Conservation (phyloP, 192 early-diverging fungal species). For the Backusella luteola region DNA sequence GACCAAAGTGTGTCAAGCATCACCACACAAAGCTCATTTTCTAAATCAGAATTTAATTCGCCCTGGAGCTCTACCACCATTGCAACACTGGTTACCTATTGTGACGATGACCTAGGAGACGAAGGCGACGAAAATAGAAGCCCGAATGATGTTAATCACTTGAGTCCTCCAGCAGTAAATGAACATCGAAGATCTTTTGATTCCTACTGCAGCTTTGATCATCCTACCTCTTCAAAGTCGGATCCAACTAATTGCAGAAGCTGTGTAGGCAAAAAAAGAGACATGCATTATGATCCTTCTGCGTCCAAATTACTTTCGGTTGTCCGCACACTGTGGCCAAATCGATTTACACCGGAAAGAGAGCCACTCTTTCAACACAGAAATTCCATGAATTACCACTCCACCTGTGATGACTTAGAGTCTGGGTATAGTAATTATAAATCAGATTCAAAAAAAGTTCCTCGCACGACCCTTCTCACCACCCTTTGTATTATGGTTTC, state of each 20-base stretch:
- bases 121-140: background rate
- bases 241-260: constrained; percentile 11
- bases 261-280: constrained; percentile 2
- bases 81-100: background rate
- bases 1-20: background rate
- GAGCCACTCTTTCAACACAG: background rate
- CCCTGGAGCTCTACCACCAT: constrained; percentile 9
- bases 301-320: background rate
- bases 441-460: background rate
- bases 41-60: background rate
- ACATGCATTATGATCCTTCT: background rate
- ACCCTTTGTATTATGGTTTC: background rate
- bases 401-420: background rate
- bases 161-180: background rate
- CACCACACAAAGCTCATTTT: constrained; percentile 5
- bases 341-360: background rate
- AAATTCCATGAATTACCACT: background rate
- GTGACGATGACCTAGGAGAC: background rate
- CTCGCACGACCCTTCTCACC: background rate
- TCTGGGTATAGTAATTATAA: background rate
- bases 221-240: constrained; percentile 12
- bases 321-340: background rate
- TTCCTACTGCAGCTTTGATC: constrained; percentile 13
- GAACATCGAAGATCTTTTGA: constrained; percentile 7
- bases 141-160: background rate